Percentiles rank a stretch among this genome's conserved stretches.
Evolutionary conservation across 1,284 basidiomycete genomes (phyloP).

Genomic region (Ceratobasidium sp.): DNA sequence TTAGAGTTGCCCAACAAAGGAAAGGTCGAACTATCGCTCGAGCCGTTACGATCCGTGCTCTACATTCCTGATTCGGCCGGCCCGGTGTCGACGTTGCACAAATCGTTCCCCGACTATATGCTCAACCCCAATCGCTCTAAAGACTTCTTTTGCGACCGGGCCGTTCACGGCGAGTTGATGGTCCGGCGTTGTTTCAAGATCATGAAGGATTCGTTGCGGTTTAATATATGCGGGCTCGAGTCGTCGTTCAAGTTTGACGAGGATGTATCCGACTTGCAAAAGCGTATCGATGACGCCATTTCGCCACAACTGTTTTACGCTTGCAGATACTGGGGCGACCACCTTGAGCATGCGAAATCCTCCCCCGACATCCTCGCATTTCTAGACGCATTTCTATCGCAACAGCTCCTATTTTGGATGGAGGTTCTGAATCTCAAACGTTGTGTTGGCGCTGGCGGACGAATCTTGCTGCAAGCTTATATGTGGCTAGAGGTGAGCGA

Average conservation of each 20-base stretch:
- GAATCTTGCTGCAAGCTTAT: not conserved
- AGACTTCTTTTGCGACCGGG: not conserved
- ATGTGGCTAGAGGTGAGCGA: not conserved
- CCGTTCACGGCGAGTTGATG: not conserved
- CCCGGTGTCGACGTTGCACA: not conserved
- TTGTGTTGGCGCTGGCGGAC: not conserved
- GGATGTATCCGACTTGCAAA: not conserved
- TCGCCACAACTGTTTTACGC: not conserved
- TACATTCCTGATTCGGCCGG: not conserved
- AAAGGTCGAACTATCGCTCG: not conserved
- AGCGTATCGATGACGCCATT: not conserved
- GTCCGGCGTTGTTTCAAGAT: not conserved
- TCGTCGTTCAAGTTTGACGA: not conserved
- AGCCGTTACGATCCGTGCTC: not conserved
- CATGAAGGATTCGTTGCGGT: not conserved
- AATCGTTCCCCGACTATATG: conserved; percentile 12
- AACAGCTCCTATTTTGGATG: not conserved
- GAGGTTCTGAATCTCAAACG: not conserved
- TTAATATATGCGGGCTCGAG: conserved; percentile 18
- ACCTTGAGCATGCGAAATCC: not conserved
- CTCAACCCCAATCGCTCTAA: not conserved
- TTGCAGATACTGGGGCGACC: conserved; percentile 2
- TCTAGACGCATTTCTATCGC: not conserved
- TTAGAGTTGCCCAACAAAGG: not conserved
- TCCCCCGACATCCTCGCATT: not conserved